Evolutionary conservation across 1,139 yeast genomes (phyloP).

Genomic region (Scheffersomyces lignicola): DNA sequence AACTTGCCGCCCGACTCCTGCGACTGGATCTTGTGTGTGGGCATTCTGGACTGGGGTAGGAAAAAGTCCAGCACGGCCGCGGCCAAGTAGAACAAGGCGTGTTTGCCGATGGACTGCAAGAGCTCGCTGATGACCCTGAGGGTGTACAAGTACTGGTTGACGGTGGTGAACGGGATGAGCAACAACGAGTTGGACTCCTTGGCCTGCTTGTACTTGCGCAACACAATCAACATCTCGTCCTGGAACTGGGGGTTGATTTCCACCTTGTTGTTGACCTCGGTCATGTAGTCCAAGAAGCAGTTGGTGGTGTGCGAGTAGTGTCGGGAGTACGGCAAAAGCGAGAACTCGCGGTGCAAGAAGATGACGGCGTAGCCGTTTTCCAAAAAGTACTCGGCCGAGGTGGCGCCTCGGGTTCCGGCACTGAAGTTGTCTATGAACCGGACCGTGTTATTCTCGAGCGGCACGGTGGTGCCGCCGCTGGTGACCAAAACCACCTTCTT

Average conservation of each 20-base stretch:
- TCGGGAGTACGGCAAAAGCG: conserved; percentile 86
- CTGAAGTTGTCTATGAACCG: conserved; percentile 94
- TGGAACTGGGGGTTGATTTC: conserved; percentile 64
- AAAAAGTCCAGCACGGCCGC: conserved; percentile 98
- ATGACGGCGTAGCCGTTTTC: conserved; percentile 88
- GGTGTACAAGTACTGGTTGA: conserved; percentile 88
- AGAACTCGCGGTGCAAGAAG: conserved; percentile 88
- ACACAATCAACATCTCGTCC: conserved; percentile 61
- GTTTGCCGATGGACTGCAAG: conserved; percentile 51
- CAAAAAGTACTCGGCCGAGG: conserved; percentile 88
- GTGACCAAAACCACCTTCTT: conserved; percentile 78
- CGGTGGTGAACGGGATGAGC: conserved; percentile 88
- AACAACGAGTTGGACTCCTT: conserved; percentile 60
- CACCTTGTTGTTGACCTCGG: conserved; percentile 51
- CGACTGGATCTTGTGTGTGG: conserved; percentile 90
- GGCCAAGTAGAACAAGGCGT: conserved; percentile 81
- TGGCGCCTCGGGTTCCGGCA: conserved; percentile 97
- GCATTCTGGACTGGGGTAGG: conserved; percentile 79
- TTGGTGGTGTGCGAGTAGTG: conserved; percentile 84
- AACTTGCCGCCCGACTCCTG: conserved; percentile 62
- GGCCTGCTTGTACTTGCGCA: conserved; percentile 64
- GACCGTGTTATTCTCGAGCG: conserved; percentile 93
- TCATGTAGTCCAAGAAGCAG: conserved; percentile 83
- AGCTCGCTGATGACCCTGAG: conserved; percentile 65
- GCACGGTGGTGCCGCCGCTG: conserved; percentile 98